These are phyloP conservation scores for Fusarium sp. DNA, from an alignment of 2,329 filamentous ascomycete genomes.

Conservation along the genomic window DNA sequence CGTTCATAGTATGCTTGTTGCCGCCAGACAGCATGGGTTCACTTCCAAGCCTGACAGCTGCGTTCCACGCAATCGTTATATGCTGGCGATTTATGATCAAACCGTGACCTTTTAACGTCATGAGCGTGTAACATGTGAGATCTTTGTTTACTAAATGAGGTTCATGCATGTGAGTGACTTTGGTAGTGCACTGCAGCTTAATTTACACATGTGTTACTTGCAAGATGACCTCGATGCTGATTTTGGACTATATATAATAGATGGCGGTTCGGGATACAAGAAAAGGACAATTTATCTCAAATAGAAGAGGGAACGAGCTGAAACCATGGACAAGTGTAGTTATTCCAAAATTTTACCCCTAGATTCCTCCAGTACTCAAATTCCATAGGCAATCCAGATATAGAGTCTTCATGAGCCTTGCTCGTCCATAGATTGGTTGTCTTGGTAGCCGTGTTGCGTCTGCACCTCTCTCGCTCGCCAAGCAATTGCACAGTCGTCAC, in stretches of 20 bases:
- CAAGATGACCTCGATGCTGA: slow-evolving; percentile 2
- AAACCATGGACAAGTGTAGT: background rate
- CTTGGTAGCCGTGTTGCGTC: background rate
- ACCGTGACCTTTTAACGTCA: background rate
- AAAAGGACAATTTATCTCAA: background rate
- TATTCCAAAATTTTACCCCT: background rate
- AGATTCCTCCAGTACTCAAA: too few relatives aligned
- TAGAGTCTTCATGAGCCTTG: background rate
- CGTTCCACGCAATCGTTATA: slow-evolving; percentile 27
- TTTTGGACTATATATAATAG: slow-evolving; percentile 19
- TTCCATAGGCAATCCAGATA: background rate
- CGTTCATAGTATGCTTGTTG: slow-evolving; percentile 11
- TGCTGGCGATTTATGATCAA: background rate
- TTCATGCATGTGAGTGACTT: slow-evolving; percentile 9
- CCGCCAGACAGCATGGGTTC: slow-evolving; percentile 18
- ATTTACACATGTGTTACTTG: slow-evolving; percentile 1
- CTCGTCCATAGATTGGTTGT: background rate
- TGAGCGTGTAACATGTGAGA: slow-evolving; percentile 19
- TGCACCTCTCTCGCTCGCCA: slow-evolving; percentile 26
- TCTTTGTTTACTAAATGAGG: slow-evolving; percentile 12
- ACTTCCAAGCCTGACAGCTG: slow-evolving; percentile 16
- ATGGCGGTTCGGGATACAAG: background rate
- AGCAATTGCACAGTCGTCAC: slow-evolving; percentile 59
- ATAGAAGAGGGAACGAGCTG: background rate
- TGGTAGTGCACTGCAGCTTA: slow-evolving; percentile 4